Base-by-base conservation (phyloP, 2,329 filamentous ascomycete genomes). In the Sporothrix humicola region DNA sequence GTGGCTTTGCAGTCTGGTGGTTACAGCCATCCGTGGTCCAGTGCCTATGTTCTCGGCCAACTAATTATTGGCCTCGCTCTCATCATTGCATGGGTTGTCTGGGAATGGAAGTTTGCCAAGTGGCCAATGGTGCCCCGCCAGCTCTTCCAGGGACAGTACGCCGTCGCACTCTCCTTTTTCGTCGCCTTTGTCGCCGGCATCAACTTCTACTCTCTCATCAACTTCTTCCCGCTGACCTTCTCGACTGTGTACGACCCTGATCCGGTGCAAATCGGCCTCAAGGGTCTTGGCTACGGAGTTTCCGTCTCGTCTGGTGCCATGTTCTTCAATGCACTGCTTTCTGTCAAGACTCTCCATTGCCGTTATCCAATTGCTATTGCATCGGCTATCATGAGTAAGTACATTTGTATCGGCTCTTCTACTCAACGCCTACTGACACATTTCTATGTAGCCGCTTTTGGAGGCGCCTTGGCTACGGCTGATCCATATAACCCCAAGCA, bases 131-230 rank as follows among this genome's bases (percentile, higher is more conserved):
- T 63, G 6, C 58, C 58, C 3, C 58, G 58, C 2, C 58, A 63
- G 15, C 58, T 63, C 26, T 63, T 63, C 58, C 58, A 63, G 26
- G 58, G 31, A 31, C 58, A 63, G 26, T 44, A 63, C 13, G 9
- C 58, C 12, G 58, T 63, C 1, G 31, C 58, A 3, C 58, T 63
- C 13, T 63, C 58, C 2, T 63, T 63, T 20, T 44, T 63, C 9
- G 31, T 63, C 20, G 58, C 58, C 15, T 63, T 63, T 63, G 58
- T 63, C 10, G 58, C 58, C 26, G 58, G 58, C 58, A 63, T 63
- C 58, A 63, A 44, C 58, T 63, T 63, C n/a, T 44, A 63, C 26
- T 63, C 58, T 1, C 9, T 61, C 13, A 61, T 61, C 26, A 61
- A 61, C 26, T 61, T 61, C 58, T 61, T 61, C 26, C 58, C 58